Conservation (phyloP, 805 yeast genomes). For the Wilhelminamyces savonicus region DNA sequence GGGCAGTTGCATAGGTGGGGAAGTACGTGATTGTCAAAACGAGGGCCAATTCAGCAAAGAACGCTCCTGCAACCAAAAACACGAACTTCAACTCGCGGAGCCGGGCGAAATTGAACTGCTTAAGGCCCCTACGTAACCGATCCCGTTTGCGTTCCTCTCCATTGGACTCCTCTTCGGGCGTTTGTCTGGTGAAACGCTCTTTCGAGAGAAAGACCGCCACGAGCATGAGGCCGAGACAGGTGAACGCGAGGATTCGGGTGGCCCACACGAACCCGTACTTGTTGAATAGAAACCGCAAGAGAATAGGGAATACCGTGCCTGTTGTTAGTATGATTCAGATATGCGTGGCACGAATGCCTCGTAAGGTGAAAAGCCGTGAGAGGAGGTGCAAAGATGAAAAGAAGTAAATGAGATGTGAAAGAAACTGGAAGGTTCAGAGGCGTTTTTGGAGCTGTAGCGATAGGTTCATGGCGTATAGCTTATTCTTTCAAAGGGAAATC, state of each 20-base stretch:
- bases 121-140: background rate
- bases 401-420: too few species aligned
- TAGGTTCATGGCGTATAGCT: too few species aligned
- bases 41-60: slow-evolving; percentile 45
- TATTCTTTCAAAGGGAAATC: too few species aligned
- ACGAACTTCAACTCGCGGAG: slow-evolving; percentile 32
- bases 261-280: slow-evolving; percentile 58
- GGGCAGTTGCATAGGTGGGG: slow-evolving; percentile 49
- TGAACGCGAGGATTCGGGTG: slow-evolving; percentile 39
- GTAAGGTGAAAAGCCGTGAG: too few species aligned
- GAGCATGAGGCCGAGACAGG: slow-evolving; percentile 19
- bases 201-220: slow-evolving; percentile 20
- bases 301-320: slow-evolving; percentile 50
- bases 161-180: too few species aligned
- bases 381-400: too few species aligned
- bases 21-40: slow-evolving; percentile 49
- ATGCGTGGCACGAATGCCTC: too few species aligned
- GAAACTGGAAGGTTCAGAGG: too few species aligned
- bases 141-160: too few species aligned
- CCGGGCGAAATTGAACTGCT: slow-evolving; percentile 27
- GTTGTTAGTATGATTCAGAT: background rate
- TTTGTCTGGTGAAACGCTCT: slow-evolving; percentile 13
- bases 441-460: too few species aligned
- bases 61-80: slow-evolving; percentile 33
- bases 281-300: slow-evolving; percentile 39